Evolutionary conservation across 148 eudicot genomes (phyloP).

Genomic region (Suaeda aralocaspica): DNA sequence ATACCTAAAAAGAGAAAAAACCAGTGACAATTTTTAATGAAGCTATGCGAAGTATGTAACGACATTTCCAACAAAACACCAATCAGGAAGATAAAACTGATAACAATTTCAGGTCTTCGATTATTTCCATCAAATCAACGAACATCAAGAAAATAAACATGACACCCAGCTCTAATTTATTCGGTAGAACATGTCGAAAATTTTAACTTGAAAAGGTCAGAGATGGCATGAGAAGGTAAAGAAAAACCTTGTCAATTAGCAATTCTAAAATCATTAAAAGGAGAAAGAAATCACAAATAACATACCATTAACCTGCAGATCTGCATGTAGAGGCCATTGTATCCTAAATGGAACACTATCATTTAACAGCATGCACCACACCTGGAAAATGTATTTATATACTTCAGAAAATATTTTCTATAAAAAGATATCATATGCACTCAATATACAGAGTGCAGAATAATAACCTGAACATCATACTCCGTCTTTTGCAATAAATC

Average conservation of each 20-base stretch:
- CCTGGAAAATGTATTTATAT: slow-evolving; percentile 36
- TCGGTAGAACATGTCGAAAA: not conserved
- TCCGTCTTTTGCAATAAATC: slow-evolving; percentile 61
- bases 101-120: not conserved
- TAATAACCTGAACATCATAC: slow-evolving; percentile 72
- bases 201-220: not conserved
- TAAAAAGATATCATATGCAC: not conserved
- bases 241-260: not conserved
- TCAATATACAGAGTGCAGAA: slow-evolving; percentile 2
- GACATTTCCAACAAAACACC: not conserved
- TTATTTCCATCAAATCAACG: too few species aligned
- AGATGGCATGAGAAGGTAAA: not conserved
- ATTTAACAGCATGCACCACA: slow-evolving; percentile 91
- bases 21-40: slow-evolving; percentile 1
- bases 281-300: not conserved
- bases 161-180: not conserved
- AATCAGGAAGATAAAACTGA: not conserved
- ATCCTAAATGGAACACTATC: slow-evolving; percentile 89
- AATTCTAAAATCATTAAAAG: slow-evolving; percentile 1
- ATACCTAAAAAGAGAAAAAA: slow-evolving; percentile 40
- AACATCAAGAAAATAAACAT: not conserved
- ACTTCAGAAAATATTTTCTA: not conserved
- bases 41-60: not conserved
- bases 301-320: slow-evolving; percentile 86
- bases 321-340: slow-evolving; percentile 92